Percentiles rank a stretch among this genome's conserved stretches.
These are phyloP conservation scores for Globisporangium paroecandrum DNA, from an alignment of 352 stramenopile species.

Conservation along the genomic window DNA sequence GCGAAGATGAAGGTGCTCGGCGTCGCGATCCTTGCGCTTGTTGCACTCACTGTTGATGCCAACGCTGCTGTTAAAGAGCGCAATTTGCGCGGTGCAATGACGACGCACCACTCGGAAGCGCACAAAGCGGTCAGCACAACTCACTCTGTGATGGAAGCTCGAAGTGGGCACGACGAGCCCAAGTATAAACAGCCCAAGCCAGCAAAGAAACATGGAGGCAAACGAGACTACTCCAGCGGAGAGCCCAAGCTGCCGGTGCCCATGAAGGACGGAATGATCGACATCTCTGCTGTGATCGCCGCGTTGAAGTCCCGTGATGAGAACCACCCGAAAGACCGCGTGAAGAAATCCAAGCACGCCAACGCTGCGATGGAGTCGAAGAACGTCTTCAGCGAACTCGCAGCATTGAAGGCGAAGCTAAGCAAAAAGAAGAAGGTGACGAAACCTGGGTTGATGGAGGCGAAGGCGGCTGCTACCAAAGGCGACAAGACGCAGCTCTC, in stretches of 20 bases:
- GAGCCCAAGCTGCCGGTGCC: background rate
- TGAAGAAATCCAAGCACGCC: background rate
- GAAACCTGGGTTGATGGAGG: background rate
- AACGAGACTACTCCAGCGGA: background rate
- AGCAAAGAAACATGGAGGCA: background rate
- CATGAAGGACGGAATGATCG: background rate
- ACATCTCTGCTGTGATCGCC: background rate
- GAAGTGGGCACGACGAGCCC: no score
- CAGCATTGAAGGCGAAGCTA: background rate
- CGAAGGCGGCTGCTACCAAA: background rate
- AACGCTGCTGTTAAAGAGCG: background rate
- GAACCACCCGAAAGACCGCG: background rate
- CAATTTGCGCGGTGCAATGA: background rate
- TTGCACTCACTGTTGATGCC: background rate
- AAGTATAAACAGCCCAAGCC: no score
- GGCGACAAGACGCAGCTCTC: background rate
- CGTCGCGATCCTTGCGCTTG: no score
- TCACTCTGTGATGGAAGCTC: background rate
- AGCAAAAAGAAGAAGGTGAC: background rate
- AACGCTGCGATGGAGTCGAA: background rate
- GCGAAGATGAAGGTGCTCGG: background rate
- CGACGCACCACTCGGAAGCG: background rate
- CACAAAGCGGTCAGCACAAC: background rate
- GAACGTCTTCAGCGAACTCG: background rate
- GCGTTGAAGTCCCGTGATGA: background rate